Evolutionary conservation across 116 monocot species (phyloP).

Genomic region (Trichopus zeylanicus): DNA sequence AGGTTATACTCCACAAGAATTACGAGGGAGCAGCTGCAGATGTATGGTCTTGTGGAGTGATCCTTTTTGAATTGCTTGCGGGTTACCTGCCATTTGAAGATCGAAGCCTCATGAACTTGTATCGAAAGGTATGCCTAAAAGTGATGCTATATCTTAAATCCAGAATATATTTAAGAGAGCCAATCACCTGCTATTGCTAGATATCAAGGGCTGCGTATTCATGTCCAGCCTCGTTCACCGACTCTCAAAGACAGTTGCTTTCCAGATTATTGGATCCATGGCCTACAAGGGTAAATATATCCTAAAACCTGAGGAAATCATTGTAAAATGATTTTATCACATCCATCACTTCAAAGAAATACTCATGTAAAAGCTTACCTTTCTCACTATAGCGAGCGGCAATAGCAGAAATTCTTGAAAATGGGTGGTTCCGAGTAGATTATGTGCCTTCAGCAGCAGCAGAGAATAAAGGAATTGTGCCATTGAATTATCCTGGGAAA

Average conservation of each 20-base stretch:
- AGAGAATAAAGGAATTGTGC: conserved; percentile 19
- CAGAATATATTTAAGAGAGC: neutral
- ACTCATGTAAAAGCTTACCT: neutral
- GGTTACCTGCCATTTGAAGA: conserved; percentile 62
- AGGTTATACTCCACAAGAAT: conserved; percentile 52
- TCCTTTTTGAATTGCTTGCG: conserved; percentile 61
- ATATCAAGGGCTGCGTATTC: conserved; percentile 41
- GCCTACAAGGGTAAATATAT: conserved; percentile 24
- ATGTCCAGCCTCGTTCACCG: conserved; percentile 54
- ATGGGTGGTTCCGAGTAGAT: conserved; percentile 50
- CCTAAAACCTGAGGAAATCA: neutral
- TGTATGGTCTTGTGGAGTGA: conserved; percentile 71
- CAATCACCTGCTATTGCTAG: conserved; percentile 6
- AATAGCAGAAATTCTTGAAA: conserved; percentile 40
- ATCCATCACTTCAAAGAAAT: no score
- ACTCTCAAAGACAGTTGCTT: conserved; percentile 34
- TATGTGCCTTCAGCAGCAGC: conserved; percentile 24
- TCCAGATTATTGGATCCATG: conserved; percentile 44
- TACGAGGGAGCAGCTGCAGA: conserved; percentile 61
- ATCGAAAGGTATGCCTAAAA: conserved; percentile 40
- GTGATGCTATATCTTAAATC: neutral
- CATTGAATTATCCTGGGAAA: conserved; percentile 4
- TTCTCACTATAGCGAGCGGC: conserved; percentile 35
- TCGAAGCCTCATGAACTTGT: conserved; percentile 33
- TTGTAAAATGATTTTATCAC: neutral